Percentiles rank a stretch among this genome's conserved stretches.
These are phyloP conservation scores for Fomitopsis betulina DNA, from an alignment of 1,284 basidiomycete genomes.

Conservation along the genomic window DNA sequence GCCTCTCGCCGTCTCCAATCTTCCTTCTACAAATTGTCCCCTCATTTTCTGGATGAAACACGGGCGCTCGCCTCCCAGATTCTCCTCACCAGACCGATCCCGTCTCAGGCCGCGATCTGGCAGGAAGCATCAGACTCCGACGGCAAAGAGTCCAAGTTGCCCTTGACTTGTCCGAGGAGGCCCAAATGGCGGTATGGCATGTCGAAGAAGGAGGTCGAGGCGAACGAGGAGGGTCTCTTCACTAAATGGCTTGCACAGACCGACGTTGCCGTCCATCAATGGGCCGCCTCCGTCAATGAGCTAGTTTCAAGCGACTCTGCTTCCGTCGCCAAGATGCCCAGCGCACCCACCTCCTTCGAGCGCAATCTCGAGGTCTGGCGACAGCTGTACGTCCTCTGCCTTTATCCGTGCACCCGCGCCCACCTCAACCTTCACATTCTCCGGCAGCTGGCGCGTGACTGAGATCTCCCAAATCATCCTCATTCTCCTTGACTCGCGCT, in stretches of 20 bases:
- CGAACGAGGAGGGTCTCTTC: slow-evolving; percentile 78
- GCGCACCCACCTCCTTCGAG: slow-evolving; percentile 78
- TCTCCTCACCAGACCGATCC: slow-evolving; percentile 58
- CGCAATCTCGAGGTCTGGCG: slow-evolving; percentile 91
- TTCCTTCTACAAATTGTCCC: slow-evolving; percentile 62
- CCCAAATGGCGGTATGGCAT: slow-evolving; percentile 84
- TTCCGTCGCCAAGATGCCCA: slow-evolving; percentile 39
- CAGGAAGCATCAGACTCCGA: slow-evolving; percentile 28
- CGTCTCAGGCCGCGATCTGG: slow-evolving; percentile 40
- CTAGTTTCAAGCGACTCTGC: slow-evolving; percentile 15
- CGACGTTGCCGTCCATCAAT: slow-evolving; percentile 51
- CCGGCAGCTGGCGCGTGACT: slow-evolving; percentile 77
- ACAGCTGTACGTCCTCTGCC: slow-evolving; percentile 60
- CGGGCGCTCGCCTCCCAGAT: slow-evolving; percentile 51
- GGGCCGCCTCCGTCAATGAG: slow-evolving; percentile 32
- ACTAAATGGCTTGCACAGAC: slow-evolving; percentile 69
- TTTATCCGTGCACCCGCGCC: background rate
- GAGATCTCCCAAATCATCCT: slow-evolving; percentile 85
- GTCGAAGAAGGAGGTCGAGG: slow-evolving; percentile 83
- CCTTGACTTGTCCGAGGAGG: slow-evolving; percentile 55
- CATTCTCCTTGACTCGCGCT: slow-evolving; percentile 82
- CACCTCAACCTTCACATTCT: background rate
- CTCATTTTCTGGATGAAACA: slow-evolving; percentile 60
- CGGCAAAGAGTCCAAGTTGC: slow-evolving; percentile 26
- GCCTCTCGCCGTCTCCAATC: slow-evolving; percentile 62